Percentiles rank a stretch among this genome's conserved stretches.
Evolutionary conservation across 768 basidiomycete genomes (phyloP).

Genomic region (Tricholoma furcatifolium): DNA sequence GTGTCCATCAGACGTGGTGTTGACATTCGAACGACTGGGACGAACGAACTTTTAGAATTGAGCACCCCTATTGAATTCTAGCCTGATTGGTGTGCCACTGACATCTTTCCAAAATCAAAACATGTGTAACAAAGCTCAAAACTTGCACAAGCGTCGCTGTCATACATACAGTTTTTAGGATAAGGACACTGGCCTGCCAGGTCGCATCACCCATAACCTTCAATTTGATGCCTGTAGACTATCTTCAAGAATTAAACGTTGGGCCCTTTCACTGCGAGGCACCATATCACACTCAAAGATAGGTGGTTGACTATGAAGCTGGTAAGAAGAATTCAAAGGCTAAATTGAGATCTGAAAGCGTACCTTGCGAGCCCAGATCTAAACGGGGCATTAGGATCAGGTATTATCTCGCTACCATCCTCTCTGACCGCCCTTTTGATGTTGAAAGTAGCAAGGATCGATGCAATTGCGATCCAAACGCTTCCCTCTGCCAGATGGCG

Average conservation of each 20-base stretch:
- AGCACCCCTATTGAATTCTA: too few relatives aligned
- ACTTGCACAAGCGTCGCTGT: too few relatives aligned
- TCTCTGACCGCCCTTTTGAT: conserved; percentile 31
- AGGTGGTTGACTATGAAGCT: conserved; percentile 1
- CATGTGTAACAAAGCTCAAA: too few relatives aligned
- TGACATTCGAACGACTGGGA: too few relatives aligned
- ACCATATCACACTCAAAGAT: conserved; percentile 2
- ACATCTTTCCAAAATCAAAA: too few relatives aligned
- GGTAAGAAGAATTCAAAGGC: background rate
- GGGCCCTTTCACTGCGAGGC: conserved; percentile 5
- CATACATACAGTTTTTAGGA: too few relatives aligned
- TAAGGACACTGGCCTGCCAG: too few relatives aligned
- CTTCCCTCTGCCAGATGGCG: conserved; percentile 39
- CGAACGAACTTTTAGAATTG: too few relatives aligned
- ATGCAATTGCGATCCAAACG: conserved; percentile 23
- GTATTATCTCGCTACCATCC: conserved; percentile 32
- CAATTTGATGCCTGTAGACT: background rate
- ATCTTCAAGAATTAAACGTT: background rate
- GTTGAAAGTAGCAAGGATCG: conserved; percentile 25
- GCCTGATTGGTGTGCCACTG: too few relatives aligned
- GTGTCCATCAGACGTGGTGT: too few relatives aligned
- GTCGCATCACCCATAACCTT: background rate
- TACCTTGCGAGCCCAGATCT: conserved; percentile 27
- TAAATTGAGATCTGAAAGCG: background rate
- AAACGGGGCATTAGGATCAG: conserved; percentile 26